Base-by-base conservation (phyloP, 2,329 filamentous ascomycete species). In the Cytospora chrysosperma region DNA sequence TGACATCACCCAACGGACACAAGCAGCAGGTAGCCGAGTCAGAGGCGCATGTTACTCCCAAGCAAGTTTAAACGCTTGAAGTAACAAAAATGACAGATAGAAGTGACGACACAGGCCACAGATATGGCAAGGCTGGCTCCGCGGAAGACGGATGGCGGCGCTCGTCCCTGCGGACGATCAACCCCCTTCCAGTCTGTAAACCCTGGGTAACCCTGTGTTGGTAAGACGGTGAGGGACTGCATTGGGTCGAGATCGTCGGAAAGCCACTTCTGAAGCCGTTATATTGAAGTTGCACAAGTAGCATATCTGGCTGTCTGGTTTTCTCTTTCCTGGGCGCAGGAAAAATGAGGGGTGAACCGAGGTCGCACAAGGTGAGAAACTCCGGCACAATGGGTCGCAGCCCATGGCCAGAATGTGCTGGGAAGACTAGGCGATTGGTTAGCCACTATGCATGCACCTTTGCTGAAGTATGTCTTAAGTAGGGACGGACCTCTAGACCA, bases 141-240 rank as follows among this genome's bases (percentile, higher is more conserved):
- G 59, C 59, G 54, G 40, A 47, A 43, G 43, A 24, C 59, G 56
- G 63, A 27, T 56, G 40, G 27, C 59, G 53, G 53, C 60, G n/a
- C 28, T 59, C 43, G 50, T 37, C n/a, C 37, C 27, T 59, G 37
- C 21, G 47, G 37, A 62, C 32, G 32, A 59, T 32, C 47, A 21
- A 56, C 32, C 19, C 56, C 24, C 40, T 15, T 52, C n/a, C 30
- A 21, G 26, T 50, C 47, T 61, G 58, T 21, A 50, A 49, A 47
- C 27, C n/a, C 19, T 27, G 15, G 47, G 61, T 30, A 19, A 28
- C n/a, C 40, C 32, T 55, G 55, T 55, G 59, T 34, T 56, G 34
- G 24, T 28, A 21, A 53, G 21, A 53, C 27, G 28, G 27, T 61
- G 52, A 53, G 24, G 37, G 37, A 17, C 51, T 56, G 37, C 59